Base-by-base conservation (phyloP, 768 basidiomycete species). In the Suillus paluster region DNA sequence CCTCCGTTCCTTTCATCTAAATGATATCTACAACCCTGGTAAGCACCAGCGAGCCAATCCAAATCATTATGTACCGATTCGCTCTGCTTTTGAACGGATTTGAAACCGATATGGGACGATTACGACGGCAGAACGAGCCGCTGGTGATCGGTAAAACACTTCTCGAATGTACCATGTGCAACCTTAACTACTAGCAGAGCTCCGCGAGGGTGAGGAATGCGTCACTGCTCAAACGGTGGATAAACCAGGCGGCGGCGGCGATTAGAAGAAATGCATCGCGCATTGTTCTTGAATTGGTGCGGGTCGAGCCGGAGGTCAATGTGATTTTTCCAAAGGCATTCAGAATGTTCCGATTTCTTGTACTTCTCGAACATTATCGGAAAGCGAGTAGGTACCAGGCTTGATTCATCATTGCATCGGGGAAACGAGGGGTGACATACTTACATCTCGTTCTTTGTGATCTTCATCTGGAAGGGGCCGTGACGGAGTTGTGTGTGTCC, bases 111-210 rank as follows among this genome's bases (percentile, higher is more conserved):
- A 54, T 15, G 9, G 14, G 15, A 17, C 9, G 25, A 30, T 54
- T 49, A 10, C 27, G 27, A 10, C 48, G 27, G 36, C 44, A 52
- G 63, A 30, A 52, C 19, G 58, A 65, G 23, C 19, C 44, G 10
- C 12, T 36, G 27, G 34, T 64, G 30, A 42, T 41, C 11, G 19
- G 62, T n/a, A 64, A 44, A 33, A 45, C 38, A 7, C 38, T 10
- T 8, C 44, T 59, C 6, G 57, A 55, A 30, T 71, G 72, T 1
- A 72, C 70, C 56, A 27, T 62, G 4, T 79, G 81, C 15, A 83
- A 86, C 63, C 58, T 79, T n/a, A n/a, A n/a, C n/a, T n/a, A n/a
- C n/a, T n/a, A 79, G 77, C 17, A 81, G 81, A 81, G 59, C 75
- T 86, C 9, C 44, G 68, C n/a, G 79, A 84, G 59, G 63, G 66